Evolutionary conservation across 192 early-diverging fungal species (phyloP).

Genomic region (Linnemannia exigua): DNA sequence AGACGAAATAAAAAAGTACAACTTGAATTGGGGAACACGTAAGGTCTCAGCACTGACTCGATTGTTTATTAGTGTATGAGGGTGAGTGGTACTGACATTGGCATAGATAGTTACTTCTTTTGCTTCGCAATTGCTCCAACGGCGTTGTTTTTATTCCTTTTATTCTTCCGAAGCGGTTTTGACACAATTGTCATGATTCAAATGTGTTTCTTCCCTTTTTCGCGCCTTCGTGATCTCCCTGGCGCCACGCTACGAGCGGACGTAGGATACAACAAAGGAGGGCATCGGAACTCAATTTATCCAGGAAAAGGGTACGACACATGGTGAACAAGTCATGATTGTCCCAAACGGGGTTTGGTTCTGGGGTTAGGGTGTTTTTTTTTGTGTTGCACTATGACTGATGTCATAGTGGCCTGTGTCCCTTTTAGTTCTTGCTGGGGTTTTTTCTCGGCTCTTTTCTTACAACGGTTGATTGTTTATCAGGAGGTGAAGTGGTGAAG

Average conservation of each 20-base stretch:
- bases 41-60: no score
- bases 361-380: neutral
- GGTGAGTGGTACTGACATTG: no score
- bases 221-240: no score
- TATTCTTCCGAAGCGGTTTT: neutral
- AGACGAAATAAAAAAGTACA: neutral
- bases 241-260: no score
- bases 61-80: no score
- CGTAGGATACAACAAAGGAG: no score
- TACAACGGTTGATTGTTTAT: neutral
- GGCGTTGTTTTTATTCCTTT: neutral
- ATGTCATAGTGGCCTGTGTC: conserved; percentile 5
- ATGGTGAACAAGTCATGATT: no score
- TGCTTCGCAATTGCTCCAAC: no score
- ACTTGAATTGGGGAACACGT: neutral
- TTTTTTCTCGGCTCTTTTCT: neutral
- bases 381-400: neutral
- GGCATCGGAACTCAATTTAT: no score
- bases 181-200: neutral
- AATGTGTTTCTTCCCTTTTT: neutral
- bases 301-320: no score
- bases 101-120: no score
- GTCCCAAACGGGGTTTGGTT: no score
- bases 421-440: neutral
- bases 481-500: neutral